Conservation (phyloP, 208 protist species). For the Trichomonas tenax region DNA sequence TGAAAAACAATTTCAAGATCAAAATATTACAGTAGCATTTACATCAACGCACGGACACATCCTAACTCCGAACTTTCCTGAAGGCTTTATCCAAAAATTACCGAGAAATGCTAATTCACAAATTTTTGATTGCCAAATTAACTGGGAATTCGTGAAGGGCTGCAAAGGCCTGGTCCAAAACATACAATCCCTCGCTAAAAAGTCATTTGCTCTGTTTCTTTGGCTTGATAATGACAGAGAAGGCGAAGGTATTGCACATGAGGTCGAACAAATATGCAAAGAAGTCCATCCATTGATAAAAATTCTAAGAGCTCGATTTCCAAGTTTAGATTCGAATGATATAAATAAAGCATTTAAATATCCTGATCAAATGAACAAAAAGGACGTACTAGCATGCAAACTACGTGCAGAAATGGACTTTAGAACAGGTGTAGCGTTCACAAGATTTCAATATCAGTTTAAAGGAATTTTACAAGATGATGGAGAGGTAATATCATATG, state of each 20-base stretch:
- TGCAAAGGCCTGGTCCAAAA: constrained; percentile 54
- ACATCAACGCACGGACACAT: constrained; percentile 87
- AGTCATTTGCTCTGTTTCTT: constrained; percentile 44
- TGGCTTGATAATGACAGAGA: constrained; percentile 71
- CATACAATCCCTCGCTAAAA: constrained; percentile 42
- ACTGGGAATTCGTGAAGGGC: constrained; percentile 37
- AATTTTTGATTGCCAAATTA: constrained; percentile 63
- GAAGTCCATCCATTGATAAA: constrained; percentile 27
- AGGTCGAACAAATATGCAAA: constrained; percentile 56
- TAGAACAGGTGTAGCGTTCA: constrained; percentile 67
- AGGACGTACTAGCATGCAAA: constrained; percentile 56
- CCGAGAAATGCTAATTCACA: constrained; percentile 53
- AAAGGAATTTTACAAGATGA: constrained; percentile 4
- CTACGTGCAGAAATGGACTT: constrained; percentile 66
- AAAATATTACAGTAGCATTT: constrained; percentile 59
- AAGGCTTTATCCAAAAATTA: background rate
- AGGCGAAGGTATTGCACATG: constrained; percentile 62
- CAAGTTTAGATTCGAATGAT: constrained; percentile 49
- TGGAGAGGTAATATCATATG: constrained; percentile 35
- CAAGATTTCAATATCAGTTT: constrained; percentile 56
- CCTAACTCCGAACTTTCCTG: constrained; percentile 66
- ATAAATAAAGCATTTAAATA: constrained; percentile 26
- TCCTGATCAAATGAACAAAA: constrained; percentile 41
- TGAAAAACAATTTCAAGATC: background rate
- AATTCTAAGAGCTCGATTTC: constrained; percentile 56